Percentiles rank a stretch among this genome's conserved stretches.
Conservation (phyloP, 164 flowering plant species). For the Berberis thunbergii region DNA sequence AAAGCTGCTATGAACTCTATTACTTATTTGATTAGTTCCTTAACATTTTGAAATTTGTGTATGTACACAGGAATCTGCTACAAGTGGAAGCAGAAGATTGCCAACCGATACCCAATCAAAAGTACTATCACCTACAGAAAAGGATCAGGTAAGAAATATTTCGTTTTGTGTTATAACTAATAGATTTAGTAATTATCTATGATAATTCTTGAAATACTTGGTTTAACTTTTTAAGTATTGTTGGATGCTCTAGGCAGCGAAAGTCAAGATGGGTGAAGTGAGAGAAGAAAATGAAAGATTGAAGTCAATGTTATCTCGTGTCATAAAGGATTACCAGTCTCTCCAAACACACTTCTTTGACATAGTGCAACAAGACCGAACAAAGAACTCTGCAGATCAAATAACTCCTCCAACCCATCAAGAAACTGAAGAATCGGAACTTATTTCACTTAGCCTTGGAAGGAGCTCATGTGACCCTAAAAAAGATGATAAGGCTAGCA, state of each 20-base stretch:
- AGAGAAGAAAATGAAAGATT: conserved; percentile 68
- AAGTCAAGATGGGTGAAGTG: conserved; percentile 61
- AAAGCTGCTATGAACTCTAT: too few relatives aligned
- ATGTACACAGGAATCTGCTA: conserved; percentile 1
- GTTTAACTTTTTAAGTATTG: not conserved
- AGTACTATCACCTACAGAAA: conserved; percentile 3
- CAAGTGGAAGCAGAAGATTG: conserved; percentile 4
- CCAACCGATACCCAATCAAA: not conserved
- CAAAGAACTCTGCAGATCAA: conserved; percentile 17
- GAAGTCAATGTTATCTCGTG: conserved; percentile 33
- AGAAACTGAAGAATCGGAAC: conserved; percentile 36
- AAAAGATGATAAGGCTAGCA: conserved; percentile 25
- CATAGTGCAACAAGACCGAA: conserved; percentile 27
- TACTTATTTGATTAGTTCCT: too few relatives aligned
- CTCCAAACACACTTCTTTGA: conserved; percentile 42
- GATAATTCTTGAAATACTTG: not conserved
- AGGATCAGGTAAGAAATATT: conserved; percentile 11
- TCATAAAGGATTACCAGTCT: conserved; percentile 51
- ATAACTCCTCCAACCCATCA: conserved; percentile 7
- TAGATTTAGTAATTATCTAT: not conserved
- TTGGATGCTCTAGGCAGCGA: conserved; percentile 36
- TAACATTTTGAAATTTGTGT: too few relatives aligned
- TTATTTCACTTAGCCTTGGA: conserved; percentile 74
- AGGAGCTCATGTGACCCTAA: conserved; percentile 25
- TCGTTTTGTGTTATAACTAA: not conserved